Evolutionary conservation across 202 grass and related monocot species (phyloP), one percentile per base, ranked within the genome.

Genomic region (Tripidium arundinaceum): DNA sequence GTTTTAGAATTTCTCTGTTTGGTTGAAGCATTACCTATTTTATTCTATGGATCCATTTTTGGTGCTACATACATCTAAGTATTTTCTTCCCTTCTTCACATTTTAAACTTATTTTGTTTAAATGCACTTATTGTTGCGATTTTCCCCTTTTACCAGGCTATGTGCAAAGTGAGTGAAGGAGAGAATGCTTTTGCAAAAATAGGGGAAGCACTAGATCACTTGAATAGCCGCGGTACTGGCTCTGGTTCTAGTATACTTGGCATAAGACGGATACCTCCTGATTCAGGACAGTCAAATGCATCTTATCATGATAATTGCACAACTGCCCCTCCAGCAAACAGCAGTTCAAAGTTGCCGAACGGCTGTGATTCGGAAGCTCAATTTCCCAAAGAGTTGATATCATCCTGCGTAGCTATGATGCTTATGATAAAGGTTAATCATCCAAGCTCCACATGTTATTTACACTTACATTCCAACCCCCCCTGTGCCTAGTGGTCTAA

Each of bases 371-470:
- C 79, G 0, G 86, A 93, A 38, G 64, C 78, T 29, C 84, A 87
- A 12, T 76, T 95, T 74, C 92, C 95, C 34, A 80, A 84, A 0
- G 95, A 98, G 38, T 57, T 95, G 54, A 95, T 98, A 25, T 98
- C 92, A 8, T 91, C 92, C 8, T 94, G 92, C 49, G 90, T 98
- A 13, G 86, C 92, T 36, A 98, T 84, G 46, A 76, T 98, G 65
- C 79, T 98, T 34, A 94, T 94, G 92, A 98, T 98, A 69, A 86
- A 98, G 88, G 95, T 93, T 82, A 84, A 62, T 10, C 82, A 39
- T 83, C 13, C 24, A 65, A 49, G 39, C 15, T 2, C 25, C 2
- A 4, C 4, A 7, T 34, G 57, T 47, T 34, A 6, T 80, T 15
- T 2, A 19, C n/a, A 11, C 5, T 55, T 68, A 55, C 47, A 36